Evolutionary conservation across 495 filamentous ascomycete species (phyloP), one percentile per base, ranked within the genome.

Genomic region (Xylaria grammica): DNA sequence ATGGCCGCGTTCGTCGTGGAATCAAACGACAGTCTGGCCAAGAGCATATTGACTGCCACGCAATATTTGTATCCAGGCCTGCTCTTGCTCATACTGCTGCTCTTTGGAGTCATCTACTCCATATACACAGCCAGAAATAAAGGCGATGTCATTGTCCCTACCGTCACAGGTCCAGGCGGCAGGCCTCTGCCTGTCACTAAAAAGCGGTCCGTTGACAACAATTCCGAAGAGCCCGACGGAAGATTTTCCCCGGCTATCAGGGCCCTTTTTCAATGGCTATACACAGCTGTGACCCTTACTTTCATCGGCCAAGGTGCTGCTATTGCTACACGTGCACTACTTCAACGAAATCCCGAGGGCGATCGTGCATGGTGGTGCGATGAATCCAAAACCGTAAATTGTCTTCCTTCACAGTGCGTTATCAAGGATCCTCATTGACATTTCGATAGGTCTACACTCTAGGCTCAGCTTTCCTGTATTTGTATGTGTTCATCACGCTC

Each of bases 281-380:
- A 92, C 30, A 78, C 85, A 7, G 83, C 79, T 8, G 77, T 91
- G 5, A 81, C 93, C 29, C 68, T 89, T 59, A 92, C 91, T 17
- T 91, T 95, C 59, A 74, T 94, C 50, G 90, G 79, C 49, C 92
- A 93, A 77, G 86, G 89, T 44, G 81, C 80, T 51, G 87, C 91
- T 69, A 88, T 96, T 67, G 86, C 95, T 49, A 60, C 85, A 59
- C 95, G 93, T 82, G 90, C 92, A 63, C 79, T 97, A 61, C 55
- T 74, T 19, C 65, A 72, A 55, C 64, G 55, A 48, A 71, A 45
- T 44, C 67, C 64, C 27, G 57, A 65, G 10, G 71, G 67, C 9
- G 67, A 89, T 29, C 81, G 90, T 66, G 81, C 86, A 44, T 97
- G 94, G 93, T 97, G 94, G 95, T 95, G 92, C 72, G 92, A 91